Evolutionary conservation across 2,329 filamentous ascomycete species (phyloP).

Genomic region (Trichoderma simmonsii): DNA sequence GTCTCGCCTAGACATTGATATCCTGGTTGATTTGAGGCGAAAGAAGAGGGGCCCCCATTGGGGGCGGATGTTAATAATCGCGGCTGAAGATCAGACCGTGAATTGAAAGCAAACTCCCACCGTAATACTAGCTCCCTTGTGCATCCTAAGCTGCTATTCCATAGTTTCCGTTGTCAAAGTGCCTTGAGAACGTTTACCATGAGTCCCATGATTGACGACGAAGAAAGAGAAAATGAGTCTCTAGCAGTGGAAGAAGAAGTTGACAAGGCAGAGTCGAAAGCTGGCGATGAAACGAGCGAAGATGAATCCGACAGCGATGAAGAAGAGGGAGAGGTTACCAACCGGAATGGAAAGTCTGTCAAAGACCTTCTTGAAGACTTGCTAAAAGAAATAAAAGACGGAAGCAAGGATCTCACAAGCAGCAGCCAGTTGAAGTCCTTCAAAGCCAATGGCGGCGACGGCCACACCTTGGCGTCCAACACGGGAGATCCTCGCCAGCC

Average conservation of each 20-base stretch:
- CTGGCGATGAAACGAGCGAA: constrained; percentile 20
- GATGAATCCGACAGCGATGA: constrained; percentile 24
- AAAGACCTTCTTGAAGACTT: constrained; percentile 16
- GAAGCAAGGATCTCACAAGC: constrained; percentile 13
- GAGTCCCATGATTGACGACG: constrained; percentile 15
- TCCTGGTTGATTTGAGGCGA: constrained; percentile 1
- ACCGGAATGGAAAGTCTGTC: constrained; percentile 9
- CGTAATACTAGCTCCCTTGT: neutral
- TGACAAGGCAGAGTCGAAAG: constrained; percentile 18
- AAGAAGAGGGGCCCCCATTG: constrained; percentile 2
- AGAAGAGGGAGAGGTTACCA: constrained; percentile 13
- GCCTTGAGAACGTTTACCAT: neutral
- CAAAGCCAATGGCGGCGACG: neutral
- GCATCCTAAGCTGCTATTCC: neutral
- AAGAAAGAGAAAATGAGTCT: neutral
- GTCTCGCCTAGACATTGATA: neutral
- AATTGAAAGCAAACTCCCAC: neutral
- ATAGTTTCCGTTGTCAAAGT: neutral
- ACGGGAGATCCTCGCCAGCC: constrained; percentile 20
- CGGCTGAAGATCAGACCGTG: neutral
- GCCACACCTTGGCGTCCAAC: constrained; percentile 13
- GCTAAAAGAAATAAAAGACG: constrained; percentile 13
- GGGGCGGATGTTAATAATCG: constrained; percentile 13
- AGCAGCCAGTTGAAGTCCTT: constrained; percentile 16
- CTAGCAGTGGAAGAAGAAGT: constrained; percentile 11